These are phyloP conservation scores for Amanita rubescens DNA, from an alignment of 768 basidiomycete genomes.

Conservation along the genomic window DNA sequence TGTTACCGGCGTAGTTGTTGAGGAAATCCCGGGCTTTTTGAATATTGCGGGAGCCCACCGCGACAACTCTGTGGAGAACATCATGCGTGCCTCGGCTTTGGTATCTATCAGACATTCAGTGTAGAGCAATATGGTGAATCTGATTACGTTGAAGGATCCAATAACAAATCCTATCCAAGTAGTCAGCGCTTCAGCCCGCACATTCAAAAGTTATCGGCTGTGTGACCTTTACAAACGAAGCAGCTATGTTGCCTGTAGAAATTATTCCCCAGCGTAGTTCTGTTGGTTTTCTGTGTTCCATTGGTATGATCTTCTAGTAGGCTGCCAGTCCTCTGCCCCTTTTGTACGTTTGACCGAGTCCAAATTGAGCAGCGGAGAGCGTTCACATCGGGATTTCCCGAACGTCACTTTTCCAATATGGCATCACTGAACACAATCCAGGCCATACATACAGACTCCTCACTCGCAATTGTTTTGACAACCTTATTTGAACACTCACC, in stretches of 20 bases:
- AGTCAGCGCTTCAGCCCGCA: neutral
- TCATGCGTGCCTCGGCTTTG: constrained; percentile 47
- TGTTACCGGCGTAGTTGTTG: constrained; percentile 38
- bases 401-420: constrained; percentile 11
- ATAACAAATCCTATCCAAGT: constrained; percentile 52
- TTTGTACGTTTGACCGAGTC: no score
- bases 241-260: constrained; percentile 71
- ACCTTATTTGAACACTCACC: constrained; percentile 61
- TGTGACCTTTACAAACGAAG: constrained; percentile 57
- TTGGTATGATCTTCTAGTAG: no score
- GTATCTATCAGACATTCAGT: neutral
- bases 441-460: constrained; percentile 27
- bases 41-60: constrained; percentile 70
- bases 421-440: constrained; percentile 26
- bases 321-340: no score
- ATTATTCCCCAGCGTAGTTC: constrained; percentile 81
- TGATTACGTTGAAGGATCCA: constrained; percentile 62
- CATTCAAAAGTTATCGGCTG: neutral
- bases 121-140: neutral
- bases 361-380: no score
- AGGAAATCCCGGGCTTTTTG: constrained; percentile 70
- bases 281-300: constrained; percentile 14
- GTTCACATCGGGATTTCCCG: no score
- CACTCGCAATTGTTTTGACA: constrained; percentile 27
- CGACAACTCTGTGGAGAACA: constrained; percentile 58